Evolutionary conservation across 805 yeast genomes (phyloP), one percentile per base, ranked within the genome.

Genomic region (Metschnikowia henanensis): DNA sequence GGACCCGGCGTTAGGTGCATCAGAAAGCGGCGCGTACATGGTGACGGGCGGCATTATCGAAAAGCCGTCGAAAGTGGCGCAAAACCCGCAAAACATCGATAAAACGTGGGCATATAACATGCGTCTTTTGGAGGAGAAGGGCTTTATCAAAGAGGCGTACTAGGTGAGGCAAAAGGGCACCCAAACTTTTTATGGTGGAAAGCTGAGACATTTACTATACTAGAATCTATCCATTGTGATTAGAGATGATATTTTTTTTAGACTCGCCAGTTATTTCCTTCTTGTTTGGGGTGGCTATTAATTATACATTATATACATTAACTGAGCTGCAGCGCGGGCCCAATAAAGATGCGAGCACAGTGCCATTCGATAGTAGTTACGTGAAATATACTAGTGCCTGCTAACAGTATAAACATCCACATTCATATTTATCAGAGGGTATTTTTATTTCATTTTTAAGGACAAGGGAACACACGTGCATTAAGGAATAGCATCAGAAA

Each of bases 21-120:
- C 43, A 6, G 59, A 62, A 35, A 59, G 54, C 26, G 75, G 75
- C 1, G 41, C 50, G 10, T 70, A 62, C 47, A 53, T 60, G 12
- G 52, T 52, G 6, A 58, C 66, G 1, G 74, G 74, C 1, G 75
- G 75, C 3, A 32, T 34, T 2, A 52, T 53, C 19, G 53, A 50
- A 3, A 39, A 20, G 4, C 59, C 71, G 9, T 56, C 57, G 26
- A 46, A 37, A 18, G 43, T 60, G 19, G 72, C 69, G 4, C 44
- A 40, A 19, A 59, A 59, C 41, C 41, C 47, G 29, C 50, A 42
- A 1, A 45, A 59, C 36, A 53, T 60, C 13, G 50, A 58, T 22
- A 47, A 50, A 6, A 60, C 68, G 4, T 69, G 70, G 70, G 47
- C 55, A 15, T 56, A 59, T 57, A 65, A 54, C 33, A 18, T 59